These are phyloP conservation scores for Aschersonia sp. DNA, from an alignment of 2,329 filamentous ascomycete genomes.

Conservation along the genomic window DNA sequence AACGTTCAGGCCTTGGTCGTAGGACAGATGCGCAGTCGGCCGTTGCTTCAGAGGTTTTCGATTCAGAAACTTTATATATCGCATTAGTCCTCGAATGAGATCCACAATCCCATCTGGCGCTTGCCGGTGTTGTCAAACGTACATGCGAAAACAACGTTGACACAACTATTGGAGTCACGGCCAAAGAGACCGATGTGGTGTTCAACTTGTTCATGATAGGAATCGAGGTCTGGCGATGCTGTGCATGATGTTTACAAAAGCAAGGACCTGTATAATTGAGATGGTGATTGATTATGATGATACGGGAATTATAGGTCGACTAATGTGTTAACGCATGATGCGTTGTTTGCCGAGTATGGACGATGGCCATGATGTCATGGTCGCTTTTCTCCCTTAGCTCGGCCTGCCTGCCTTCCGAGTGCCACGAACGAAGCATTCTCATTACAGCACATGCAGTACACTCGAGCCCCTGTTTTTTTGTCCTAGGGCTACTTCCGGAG, in stretches of 20 bases:
- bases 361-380: constrained; percentile 1
- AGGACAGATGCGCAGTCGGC: constrained; percentile 81
- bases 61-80: constrained; percentile 58
- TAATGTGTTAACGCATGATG: not conserved
- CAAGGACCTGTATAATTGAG: not conserved
- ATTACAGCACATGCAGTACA: no score
- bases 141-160: constrained; percentile 80
- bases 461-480: no score
- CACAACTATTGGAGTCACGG: constrained; percentile 76
- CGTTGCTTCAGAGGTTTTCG: constrained; percentile 61
- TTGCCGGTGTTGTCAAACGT: constrained; percentile 17
- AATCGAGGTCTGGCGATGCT: not conserved
- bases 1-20: constrained; percentile 81
- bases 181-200: constrained; percentile 67
- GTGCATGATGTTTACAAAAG: not conserved
- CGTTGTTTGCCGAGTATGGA: not conserved
- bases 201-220: constrained; percentile 42
- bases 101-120: no score
- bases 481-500: no score
- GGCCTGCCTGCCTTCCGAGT: not conserved
- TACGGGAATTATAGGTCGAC: not conserved
- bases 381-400: not conserved
- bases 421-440: not conserved
- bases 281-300: not conserved
- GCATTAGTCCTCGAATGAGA: not conserved